Evolutionary conservation across 73 alveolate species (phyloP).

Genomic region (Paramecium primaurelia): DNA sequence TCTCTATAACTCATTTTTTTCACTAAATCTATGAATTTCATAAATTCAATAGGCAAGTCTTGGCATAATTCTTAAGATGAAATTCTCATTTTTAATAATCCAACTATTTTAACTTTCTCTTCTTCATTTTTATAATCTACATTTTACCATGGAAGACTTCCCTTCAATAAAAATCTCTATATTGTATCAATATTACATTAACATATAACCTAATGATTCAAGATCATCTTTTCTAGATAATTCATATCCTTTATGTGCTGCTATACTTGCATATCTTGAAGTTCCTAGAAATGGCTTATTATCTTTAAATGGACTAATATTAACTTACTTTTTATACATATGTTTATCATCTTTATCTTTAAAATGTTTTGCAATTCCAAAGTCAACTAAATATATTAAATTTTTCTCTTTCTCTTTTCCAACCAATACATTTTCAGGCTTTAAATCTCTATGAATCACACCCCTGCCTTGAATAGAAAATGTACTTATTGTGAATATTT

Average conservation of each 20-base stretch:
- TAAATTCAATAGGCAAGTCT: slow-evolving; percentile 58
- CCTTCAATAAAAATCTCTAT: slow-evolving; percentile 63
- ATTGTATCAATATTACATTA: slow-evolving; percentile 53
- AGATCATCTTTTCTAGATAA: slow-evolving; percentile 83
- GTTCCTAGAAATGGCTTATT: slow-evolving; percentile 76
- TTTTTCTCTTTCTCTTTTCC: slow-evolving; percentile 61
- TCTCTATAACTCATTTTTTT: slow-evolving; percentile 73
- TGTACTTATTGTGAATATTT: slow-evolving; percentile 55
- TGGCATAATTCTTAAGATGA: slow-evolving; percentile 83
- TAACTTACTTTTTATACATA: background rate
- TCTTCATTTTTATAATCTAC: slow-evolving; percentile 81
- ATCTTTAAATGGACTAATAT: slow-evolving; percentile 56
- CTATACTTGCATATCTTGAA: slow-evolving; percentile 75
- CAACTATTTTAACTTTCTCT: slow-evolving; percentile 85
- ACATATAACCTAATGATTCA: slow-evolving; percentile 79
- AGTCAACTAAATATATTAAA: slow-evolving; percentile 61
- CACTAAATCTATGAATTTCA: slow-evolving; percentile 58
- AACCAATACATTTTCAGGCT: slow-evolving; percentile 67
- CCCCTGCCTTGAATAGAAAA: background rate
- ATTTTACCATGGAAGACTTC: slow-evolving; percentile 94
- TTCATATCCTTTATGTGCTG: slow-evolving; percentile 85
- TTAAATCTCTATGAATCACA: slow-evolving; percentile 68
- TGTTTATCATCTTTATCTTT: slow-evolving; percentile 26
- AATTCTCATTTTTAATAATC: slow-evolving; percentile 81
- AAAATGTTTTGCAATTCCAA: slow-evolving; percentile 62